Percentiles rank a stretch among this genome's conserved stretches.
phyloP scores from a whole-genome alignment of 371 early-diverging fungal species.

The Furculomyces boomerangus region DNA sequence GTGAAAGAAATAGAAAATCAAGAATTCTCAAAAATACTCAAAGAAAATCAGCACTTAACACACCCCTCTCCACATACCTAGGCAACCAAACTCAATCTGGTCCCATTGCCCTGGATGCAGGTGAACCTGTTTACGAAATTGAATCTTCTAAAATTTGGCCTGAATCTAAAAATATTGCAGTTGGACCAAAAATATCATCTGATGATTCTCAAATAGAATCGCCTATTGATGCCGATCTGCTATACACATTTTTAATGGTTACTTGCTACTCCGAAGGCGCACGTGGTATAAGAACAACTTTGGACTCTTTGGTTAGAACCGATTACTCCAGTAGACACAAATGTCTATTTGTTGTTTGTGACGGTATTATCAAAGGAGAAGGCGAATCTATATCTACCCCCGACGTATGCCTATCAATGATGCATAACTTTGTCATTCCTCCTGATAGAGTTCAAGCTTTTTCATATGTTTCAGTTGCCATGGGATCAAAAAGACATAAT shows the following conservation, averaged over 20 bases:
- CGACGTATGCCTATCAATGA: constrained; percentile 61
- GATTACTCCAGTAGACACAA: constrained; percentile 83
- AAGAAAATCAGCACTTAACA: constrained; percentile 3
- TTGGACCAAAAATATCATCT: background rate
- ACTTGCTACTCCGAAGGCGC: constrained; percentile 88
- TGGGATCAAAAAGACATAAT: constrained; percentile 84
- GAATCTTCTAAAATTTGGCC: background rate
- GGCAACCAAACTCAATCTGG: background rate
- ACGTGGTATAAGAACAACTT: constrained; percentile 74
- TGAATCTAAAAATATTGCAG: background rate
- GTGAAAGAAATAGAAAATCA: constrained; percentile 11
- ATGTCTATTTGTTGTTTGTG: constrained; percentile 76
- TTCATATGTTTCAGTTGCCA: constrained; percentile 86
- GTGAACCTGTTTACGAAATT: too few relatives aligned
- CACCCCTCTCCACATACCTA: constrained; percentile 7
- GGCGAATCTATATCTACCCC: constrained; percentile 63
- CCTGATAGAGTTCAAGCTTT: constrained; percentile 41
- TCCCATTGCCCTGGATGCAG: background rate
- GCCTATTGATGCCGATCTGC: constrained; percentile 48
- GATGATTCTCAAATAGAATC: background rate
- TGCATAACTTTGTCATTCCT: constrained; percentile 52
- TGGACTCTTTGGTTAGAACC: constrained; percentile 86
- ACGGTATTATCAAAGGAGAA: constrained; percentile 64
- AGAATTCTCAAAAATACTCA: background rate
- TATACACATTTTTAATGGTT: constrained; percentile 54